Base-by-base conservation (phyloP, 1,284 basidiomycete genomes). In the Melampsora larici-populina region DNA sequence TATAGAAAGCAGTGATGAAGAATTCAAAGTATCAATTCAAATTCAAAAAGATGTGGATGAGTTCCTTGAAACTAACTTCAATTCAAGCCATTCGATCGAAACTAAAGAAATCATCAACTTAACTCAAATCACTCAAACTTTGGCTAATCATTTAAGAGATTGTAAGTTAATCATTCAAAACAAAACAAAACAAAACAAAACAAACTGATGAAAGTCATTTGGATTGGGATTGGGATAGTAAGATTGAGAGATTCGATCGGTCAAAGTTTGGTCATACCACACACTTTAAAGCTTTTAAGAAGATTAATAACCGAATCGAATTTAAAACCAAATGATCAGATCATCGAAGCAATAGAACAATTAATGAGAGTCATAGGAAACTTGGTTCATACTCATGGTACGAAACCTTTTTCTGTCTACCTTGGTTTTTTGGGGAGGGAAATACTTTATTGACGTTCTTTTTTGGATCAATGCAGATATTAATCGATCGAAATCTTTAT, bases 331-430 rank as follows among this genome's bases (percentile, higher is more conserved):
- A 60, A 11, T 31, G 66, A 67, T 21, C 36, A 36, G 36, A 75
- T 75, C 46, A 18, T 62, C 63, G 24, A 29, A 21, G 64, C 67
- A 24, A 26, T 70, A 43, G 17, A 24, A 29, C 75, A 78, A 66
- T 70, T 65, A 40, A 55, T 70, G 40, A 64, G 75, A 63, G 63
- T 78, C n/a, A n/a, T 78, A 26, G 75, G 75, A 33, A 78, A 78
- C 58, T 58, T 78, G 43, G 75, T 78, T 29, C 75, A 78, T 60
- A 70, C 75, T 40, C 60, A 60, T 29, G 62, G 68, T n/a, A n/a
- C n/a, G n/a, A n/a, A n/a, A n/a, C n/a, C n/a, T n/a, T n/a, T n/a
- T n/a, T n/a, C n/a, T n/a, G n/a, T n/a, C n/a, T n/a, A n/a, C n/a
- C n/a, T n/a, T n/a, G n/a, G n/a, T n/a, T n/a, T n/a, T n/a, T n/a